Percentiles rank a stretch among this genome's conserved stretches.
phyloP scores from a whole-genome alignment of 805 yeast genomes.

The Candida michaelii region DNA sequence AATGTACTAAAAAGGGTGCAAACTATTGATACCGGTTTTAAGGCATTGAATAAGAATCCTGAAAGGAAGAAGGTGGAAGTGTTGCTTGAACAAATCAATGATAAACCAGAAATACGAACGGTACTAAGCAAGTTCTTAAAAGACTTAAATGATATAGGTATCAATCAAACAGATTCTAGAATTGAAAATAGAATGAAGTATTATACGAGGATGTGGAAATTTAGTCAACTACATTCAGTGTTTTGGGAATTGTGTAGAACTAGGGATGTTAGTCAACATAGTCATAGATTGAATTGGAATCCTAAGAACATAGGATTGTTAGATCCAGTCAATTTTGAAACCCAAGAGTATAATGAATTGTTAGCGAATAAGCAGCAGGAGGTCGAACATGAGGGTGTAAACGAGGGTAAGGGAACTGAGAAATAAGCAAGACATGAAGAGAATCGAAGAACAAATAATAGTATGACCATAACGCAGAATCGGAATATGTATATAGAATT shows the following conservation, averaged over 20 bases:
- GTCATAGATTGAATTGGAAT: constrained; percentile 24
- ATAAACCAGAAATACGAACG: constrained; percentile 29
- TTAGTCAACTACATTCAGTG: constrained; percentile 31
- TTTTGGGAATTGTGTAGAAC: constrained; percentile 40
- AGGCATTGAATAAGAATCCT: constrained; percentile 20
- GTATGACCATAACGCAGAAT: too few species aligned
- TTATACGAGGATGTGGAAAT: constrained; percentile 12
- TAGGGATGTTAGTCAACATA: constrained; percentile 29
- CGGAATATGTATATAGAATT: too few species aligned
- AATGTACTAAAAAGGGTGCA: constrained; percentile 4
- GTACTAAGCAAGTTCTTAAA: constrained; percentile 31
- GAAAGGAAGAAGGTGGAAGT: constrained; percentile 21
- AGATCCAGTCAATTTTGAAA: constrained; percentile 37
- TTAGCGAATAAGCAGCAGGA: background rate
- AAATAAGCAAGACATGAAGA: too few species aligned
- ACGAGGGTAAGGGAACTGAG: too few species aligned
- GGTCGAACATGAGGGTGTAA: too few species aligned
- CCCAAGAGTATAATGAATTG: constrained; percentile 24
- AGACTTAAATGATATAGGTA: constrained; percentile 24
- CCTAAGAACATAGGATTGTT: constrained; percentile 33
- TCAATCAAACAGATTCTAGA: constrained; percentile 11
- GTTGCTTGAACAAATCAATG: constrained; percentile 23
- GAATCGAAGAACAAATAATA: too few species aligned
- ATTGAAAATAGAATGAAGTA: constrained; percentile 7
- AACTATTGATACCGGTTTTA: constrained; percentile 12